Evolutionary conservation across 2,329 filamentous ascomycete genomes (phyloP), one percentile per base, ranked within the genome.

Genomic region (Knoxdaviesia capensis): DNA sequence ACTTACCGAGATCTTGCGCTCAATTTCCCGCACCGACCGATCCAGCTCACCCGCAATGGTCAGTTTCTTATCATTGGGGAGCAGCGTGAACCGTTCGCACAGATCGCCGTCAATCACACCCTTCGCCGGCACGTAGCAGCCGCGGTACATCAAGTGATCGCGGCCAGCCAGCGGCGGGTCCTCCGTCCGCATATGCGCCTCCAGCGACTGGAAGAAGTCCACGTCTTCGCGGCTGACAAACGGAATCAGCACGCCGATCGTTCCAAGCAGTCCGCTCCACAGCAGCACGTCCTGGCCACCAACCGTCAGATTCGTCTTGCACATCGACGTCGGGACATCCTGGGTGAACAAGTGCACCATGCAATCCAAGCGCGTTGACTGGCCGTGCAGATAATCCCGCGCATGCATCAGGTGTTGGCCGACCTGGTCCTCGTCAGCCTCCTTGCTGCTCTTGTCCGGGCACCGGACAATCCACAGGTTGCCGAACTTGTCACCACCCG

Each of bases 111-210:
- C 90, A 52, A 99, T 94, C 31, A 92, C 77, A 6, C 87, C 87
- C 68, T 98, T 98, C 36, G 93, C 85, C 0, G 90, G 92, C 6
- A 84, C 85, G 57, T 96, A 98, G 61, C 96, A 98, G 48, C 86
- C 78, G 48, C 92, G 73, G 59, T 93, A 99, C 53, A 94, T 92
- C 38, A 99, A 66, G 59, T 99, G 90, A 57, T 98, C 92, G 49
- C 92, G 73, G 36, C 90, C 92, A 20, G 85, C 83, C 39, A 98
- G 64, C 6, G 88, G 88, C 34, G 87, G 71, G 53, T 94, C 87
- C 54, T 94, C 85, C 8, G 72, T 75, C 39, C 88, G 74, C 56
- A 99, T 69, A 54, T 93, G 83, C 54, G 81, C 77, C 61, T 98
- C 90, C 29, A 98, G 68, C 46, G 75, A 85, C 58, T 94, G 87